Evolutionary conservation across 169 alveolate genomes (phyloP).

Genomic region (Fabrea salina): DNA sequence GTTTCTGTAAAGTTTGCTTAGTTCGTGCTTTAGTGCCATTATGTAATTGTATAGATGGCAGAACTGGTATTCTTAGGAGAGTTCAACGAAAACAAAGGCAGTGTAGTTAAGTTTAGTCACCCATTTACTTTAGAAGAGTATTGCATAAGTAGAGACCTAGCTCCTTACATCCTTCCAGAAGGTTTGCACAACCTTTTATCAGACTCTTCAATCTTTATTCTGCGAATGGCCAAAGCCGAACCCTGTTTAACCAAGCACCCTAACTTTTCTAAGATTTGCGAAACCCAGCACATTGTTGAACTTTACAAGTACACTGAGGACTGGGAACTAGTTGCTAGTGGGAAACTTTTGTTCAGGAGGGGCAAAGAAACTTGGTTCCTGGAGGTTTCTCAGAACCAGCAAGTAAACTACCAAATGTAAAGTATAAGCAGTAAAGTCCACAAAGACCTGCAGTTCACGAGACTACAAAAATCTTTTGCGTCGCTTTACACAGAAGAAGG

Average conservation of each 20-base stretch:
- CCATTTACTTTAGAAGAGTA: not conserved
- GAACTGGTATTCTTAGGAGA: constrained; percentile 10
- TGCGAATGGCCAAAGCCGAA: not conserved
- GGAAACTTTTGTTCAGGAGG: not conserved
- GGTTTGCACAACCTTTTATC: not conserved
- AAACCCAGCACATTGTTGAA: constrained; percentile 3
- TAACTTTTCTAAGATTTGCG: not conserved
- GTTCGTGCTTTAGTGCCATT: constrained; percentile 32
- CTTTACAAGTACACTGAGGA: not conserved
- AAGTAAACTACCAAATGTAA: not conserved
- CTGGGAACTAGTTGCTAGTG: not conserved
- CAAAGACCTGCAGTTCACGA: constrained; percentile 1
- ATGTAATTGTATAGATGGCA: not conserved
- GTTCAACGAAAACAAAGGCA: constrained; percentile 19
- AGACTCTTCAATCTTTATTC: not conserved
- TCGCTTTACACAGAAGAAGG: constrained; percentile 11
- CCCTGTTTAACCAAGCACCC: not conserved
- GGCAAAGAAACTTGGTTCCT: not conserved
- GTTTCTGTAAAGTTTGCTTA: not conserved
- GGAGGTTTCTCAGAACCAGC: not conserved
- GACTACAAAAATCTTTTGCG: not conserved
- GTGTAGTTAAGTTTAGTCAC: not conserved
- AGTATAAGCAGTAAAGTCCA: not conserved
- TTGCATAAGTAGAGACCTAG: not conserved
- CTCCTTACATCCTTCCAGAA: constrained; percentile 3